phyloP scores from a whole-genome alignment of 1,139 yeast species.

The Suhomyces wounanorum region DNA sequence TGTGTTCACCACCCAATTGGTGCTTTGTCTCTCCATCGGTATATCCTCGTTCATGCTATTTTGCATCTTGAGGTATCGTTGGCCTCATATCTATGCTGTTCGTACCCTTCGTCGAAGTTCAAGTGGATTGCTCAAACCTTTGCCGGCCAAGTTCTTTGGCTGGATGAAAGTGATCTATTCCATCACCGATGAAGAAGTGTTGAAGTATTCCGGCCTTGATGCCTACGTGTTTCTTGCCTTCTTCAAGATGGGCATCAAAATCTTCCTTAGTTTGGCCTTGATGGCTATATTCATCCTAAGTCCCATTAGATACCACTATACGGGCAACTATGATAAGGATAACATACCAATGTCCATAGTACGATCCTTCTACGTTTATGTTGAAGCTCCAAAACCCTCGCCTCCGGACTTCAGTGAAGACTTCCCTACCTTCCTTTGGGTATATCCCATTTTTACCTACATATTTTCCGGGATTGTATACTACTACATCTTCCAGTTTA shows the following conservation, averaged over 20 bases:
- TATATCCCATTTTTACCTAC: constrained; percentile 46
- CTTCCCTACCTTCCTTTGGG: constrained; percentile 34
- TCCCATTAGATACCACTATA: constrained; percentile 47
- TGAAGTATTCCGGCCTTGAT: constrained; percentile 45
- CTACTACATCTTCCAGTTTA: constrained; percentile 37
- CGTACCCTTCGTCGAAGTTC: constrained; percentile 41
- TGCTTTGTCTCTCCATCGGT: constrained; percentile 41
- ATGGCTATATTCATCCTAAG: constrained; percentile 44
- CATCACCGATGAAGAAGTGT: constrained; percentile 45
- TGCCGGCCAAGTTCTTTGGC: constrained; percentile 41
- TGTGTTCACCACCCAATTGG: constrained; percentile 47
- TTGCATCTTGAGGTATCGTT: constrained; percentile 44
- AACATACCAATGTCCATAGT: constrained; percentile 21
- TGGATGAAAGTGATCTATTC: constrained; percentile 42
- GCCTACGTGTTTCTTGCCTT: constrained; percentile 48
- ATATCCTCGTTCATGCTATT: constrained; percentile 38
- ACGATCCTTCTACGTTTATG: constrained; percentile 7
- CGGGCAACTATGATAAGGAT: constrained; percentile 51
- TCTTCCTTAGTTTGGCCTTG: constrained; percentile 38
- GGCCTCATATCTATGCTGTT: constrained; percentile 57
- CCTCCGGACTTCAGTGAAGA: constrained; percentile 19
- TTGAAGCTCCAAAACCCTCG: constrained; percentile 7
- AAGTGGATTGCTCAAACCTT: constrained; percentile 29
- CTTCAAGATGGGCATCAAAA: constrained; percentile 48
- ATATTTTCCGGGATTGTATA: constrained; percentile 40